These are phyloP conservation scores for Pichia sp. DNA, from an alignment of 1,139 yeast species.

Conservation along the genomic window DNA sequence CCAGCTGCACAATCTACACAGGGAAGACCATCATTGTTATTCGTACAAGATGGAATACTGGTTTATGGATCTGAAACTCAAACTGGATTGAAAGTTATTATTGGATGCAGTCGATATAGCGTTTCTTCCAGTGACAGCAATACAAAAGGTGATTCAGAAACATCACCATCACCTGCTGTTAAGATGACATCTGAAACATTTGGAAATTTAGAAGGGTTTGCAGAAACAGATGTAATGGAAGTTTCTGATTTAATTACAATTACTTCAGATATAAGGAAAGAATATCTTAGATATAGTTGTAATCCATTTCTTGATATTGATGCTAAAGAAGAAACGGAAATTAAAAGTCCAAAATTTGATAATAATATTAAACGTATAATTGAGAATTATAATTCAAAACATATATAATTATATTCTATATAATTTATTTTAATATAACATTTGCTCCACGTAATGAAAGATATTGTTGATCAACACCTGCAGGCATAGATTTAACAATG, in stretches of 20 bases:
- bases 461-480: conserved; percentile 92
- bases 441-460: conserved; percentile 83
- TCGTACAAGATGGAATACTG: conserved; percentile 54
- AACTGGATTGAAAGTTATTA: conserved; percentile 53
- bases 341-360: conserved; percentile 38
- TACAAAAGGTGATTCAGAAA: conserved; percentile 17
- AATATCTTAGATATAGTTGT: conserved; percentile 45
- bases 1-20: conserved; percentile 20
- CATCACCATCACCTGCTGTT: conserved; percentile 11
- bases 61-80: conserved; percentile 60
- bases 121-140: neutral
- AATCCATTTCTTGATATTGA: conserved; percentile 53
- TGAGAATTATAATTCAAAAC: conserved; percentile 30
- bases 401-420: neutral
- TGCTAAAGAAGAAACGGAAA: conserved; percentile 24
- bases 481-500: conserved; percentile 70
- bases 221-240: conserved; percentile 34
- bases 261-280: conserved; percentile 27
- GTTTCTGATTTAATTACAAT: conserved; percentile 1
- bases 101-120: conserved; percentile 35
- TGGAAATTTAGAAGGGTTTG: conserved; percentile 26
- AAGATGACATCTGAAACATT: conserved; percentile 22
- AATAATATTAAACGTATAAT: conserved; percentile 34
- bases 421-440: conserved; percentile 57
- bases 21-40: conserved; percentile 36